Base-by-base conservation (phyloP, 352 stramenopile species). In the Phytophthora agathidicida region DNA sequence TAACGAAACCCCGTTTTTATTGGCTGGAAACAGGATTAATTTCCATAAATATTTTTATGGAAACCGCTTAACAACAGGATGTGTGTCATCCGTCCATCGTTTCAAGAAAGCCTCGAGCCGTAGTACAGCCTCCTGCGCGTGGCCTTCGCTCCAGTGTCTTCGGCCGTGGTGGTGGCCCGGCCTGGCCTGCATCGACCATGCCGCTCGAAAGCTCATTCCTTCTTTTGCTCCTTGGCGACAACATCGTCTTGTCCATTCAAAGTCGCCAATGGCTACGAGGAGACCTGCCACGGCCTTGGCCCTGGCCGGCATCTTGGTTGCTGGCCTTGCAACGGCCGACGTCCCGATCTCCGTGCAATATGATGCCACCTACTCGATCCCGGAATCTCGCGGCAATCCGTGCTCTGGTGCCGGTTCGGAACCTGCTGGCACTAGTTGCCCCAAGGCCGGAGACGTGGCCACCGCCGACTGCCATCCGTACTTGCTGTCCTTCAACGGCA, bases 301-400 rank as follows among this genome's bases (percentile, higher is more conserved):
- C 11, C 20, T 72, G 10, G 44, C 42, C 39, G 16, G 56, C 20
- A 39, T 72, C 16, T 24, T 60, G 3, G 50, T 28, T 5, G 32
- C 36, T 3, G 33, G 37, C 6, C 38, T 64, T 5, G 56, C 27
- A 7, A 42, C 45, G 2, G 63, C 56, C 9, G 44, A 64, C 38
- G 57, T 72, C 5, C 30, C 27, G 0, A 36, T 73, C 17, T 45
- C 37, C 16, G 63, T 72, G 33, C 37, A 60, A 37, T 23, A 64
- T 9, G 63, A 72, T 23, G 63, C 63, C 9, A 63, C 45, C 22
- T 72, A 68, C 46, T 44, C 44, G 31, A 9, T 72, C 3, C 28
- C 63, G 7, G 56, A 72, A 30, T 60, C 45, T 43, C 52, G 33
- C n/a, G 63, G 56, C 22, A 23, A 64, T 3, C 41, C 56, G 1